Percentiles rank a stretch among this genome's conserved stretches.
Evolutionary conservation across 2,329 filamentous ascomycete species (phyloP).

Genomic region (Aspergillus pseudonomiae): DNA sequence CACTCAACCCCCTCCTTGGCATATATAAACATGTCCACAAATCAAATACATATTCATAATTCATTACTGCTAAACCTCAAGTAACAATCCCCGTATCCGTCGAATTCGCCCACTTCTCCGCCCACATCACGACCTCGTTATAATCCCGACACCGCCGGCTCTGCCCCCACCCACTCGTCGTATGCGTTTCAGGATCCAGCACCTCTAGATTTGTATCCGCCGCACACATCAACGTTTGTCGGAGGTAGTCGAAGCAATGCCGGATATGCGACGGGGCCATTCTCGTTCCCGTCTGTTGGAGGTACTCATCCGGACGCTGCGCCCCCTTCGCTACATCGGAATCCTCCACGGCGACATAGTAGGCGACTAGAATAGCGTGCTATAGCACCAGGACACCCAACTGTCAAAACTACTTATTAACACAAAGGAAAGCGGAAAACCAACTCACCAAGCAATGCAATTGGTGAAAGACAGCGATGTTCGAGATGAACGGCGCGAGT

Average conservation of each 20-base stretch:
- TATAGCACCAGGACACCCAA: neutral
- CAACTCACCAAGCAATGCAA: too few relatives aligned
- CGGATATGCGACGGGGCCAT: neutral
- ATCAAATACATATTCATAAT: too few relatives aligned
- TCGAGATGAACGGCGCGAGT: too few relatives aligned
- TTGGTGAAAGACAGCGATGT: too few relatives aligned
- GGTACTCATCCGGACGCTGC: neutral
- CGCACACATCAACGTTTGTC: neutral
- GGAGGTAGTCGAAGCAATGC: neutral
- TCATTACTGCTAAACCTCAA: neutral
- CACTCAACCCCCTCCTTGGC: too few relatives aligned
- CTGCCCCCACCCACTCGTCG: neutral
- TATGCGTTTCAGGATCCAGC: neutral
- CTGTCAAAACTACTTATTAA: too few relatives aligned
- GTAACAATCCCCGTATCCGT: neutral
- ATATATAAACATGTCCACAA: too few relatives aligned
- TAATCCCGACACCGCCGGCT: neutral
- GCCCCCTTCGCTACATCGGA: neutral
- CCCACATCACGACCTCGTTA: neutral
- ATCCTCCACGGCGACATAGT: neutral
- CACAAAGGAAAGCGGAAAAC: too few relatives aligned
- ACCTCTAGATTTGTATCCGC: neutral
- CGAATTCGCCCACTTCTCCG: neutral
- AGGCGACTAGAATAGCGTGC: neutral
- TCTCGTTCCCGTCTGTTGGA: neutral